Evolutionary conservation across 164 flowering plant genomes (phyloP).

Genomic region (Nymphaea colorata): DNA sequence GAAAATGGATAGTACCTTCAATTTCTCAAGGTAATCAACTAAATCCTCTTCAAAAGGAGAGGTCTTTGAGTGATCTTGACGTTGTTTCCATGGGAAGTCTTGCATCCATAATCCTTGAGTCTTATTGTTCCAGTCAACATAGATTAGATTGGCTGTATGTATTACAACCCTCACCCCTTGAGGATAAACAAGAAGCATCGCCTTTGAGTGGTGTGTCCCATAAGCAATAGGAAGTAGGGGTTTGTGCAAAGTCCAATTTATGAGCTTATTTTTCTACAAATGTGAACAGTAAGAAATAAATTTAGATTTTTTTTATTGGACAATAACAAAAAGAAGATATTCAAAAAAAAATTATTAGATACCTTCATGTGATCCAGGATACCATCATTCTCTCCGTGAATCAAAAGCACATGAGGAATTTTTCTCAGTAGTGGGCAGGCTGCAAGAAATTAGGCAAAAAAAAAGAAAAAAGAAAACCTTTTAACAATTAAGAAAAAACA

Average conservation of each 20-base stretch:
- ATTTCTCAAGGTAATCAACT: slow-evolving; percentile 61
- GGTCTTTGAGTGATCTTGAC: slow-evolving; percentile 24
- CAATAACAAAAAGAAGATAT: background rate
- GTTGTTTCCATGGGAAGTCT: slow-evolving; percentile 97
- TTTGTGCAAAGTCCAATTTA: slow-evolving; percentile 83
- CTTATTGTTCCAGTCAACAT: slow-evolving; percentile 99
- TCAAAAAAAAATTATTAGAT: background rate
- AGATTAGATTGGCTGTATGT: slow-evolving; percentile 88
- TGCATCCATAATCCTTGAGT: slow-evolving; percentile 99
- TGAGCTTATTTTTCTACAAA: slow-evolving; percentile 63
- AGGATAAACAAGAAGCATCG: slow-evolving; percentile 91
- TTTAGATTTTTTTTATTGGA: background rate
- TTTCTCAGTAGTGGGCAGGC: slow-evolving; percentile 71
- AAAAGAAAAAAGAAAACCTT: background rate
- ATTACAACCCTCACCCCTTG: slow-evolving; percentile 78
- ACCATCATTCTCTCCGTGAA: slow-evolving; percentile 92
- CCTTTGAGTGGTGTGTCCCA: slow-evolving; percentile 99
- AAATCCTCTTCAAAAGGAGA: slow-evolving; percentile 80
- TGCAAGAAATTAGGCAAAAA: slow-evolving; percentile 12
- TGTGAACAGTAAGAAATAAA: background rate
- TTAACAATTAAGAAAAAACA: too few relatives aligned
- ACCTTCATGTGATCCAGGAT: slow-evolving; percentile 71
- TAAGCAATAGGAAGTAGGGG: slow-evolving; percentile 91
- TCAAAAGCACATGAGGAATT: slow-evolving; percentile 66
- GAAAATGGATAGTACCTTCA: slow-evolving; percentile 47